Evolutionary conservation across 345 rosid species (phyloP), one percentile per base, ranked within the genome.

Genomic region (Gossypium thurberi): DNA sequence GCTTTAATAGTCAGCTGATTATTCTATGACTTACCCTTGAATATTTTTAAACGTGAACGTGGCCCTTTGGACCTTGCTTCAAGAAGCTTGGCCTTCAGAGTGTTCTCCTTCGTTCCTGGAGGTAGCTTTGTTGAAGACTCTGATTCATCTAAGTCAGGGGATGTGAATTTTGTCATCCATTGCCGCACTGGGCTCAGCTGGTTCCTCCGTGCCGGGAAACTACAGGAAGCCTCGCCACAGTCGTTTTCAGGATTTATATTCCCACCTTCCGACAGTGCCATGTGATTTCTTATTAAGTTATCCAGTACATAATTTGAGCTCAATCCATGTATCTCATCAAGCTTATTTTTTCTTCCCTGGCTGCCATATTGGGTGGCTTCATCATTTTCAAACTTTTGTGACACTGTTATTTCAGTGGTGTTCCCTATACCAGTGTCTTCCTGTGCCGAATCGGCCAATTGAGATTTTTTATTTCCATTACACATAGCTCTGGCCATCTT

Each of bases 41-140:
- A 86, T 42, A 85, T 71, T 69, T 81, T 88, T 55, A 88, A 74
- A 8, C 95, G 86, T 0, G 92, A 80, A 6, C 84, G 86, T 0
- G 77, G 82, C 42, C 92, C 90, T 81, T 85, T 88, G 8, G 90
- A 80, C 74, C 90, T 82, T 23, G 84, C 90, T 79, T 88, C 92
- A 18, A 84, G 90, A 58, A 89, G 86, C 86, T 92, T 92, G 52
- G 94, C 82, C 79, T 86, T 89, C 84, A 95, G 82, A 40, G 92
- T 87, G 48, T 86, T 83, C 52, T 88, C 95, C 80, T 89, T 89
- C 21, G 73, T 21, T 71, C 57, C 84, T 15, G 78, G 76, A 63
- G 82, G 84, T 44, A 61, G 52, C 77, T 80, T 87, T 0, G 84
- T 81, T 10, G 89, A 86, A 60, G 88, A 78, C 65, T 88, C 90